These are phyloP conservation scores for Annona cherimola DNA, from an alignment of 164 flowering plant species.

Conservation along the genomic window DNA sequence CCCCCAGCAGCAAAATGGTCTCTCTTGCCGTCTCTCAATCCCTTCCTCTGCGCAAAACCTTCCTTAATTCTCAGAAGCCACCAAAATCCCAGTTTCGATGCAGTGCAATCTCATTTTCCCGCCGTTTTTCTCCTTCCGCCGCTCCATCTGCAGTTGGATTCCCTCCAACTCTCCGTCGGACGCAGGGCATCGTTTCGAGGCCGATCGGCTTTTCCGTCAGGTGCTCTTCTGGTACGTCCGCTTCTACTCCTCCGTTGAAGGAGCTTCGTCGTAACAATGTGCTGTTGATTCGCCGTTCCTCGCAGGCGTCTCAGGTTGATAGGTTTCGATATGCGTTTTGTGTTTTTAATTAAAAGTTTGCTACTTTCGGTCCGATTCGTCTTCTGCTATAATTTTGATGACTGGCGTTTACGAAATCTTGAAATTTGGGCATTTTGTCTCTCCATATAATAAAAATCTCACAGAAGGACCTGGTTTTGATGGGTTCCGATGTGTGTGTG, in stretches of 20 bases:
- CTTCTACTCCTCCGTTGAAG: neutral
- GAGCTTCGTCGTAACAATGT: neutral
- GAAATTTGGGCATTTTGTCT: no score
- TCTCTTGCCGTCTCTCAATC: neutral
- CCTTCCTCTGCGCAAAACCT: neutral
- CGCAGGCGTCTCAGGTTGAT: neutral
- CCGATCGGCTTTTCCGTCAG: neutral
- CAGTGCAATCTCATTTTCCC: neutral
- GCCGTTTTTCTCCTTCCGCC: neutral
- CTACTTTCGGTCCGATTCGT: neutral
- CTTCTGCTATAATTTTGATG: neutral
- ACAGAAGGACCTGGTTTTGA: no score
- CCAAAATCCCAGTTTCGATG: neutral
- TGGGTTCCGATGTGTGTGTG: no score
- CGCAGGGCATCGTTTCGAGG: neutral
- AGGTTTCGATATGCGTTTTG: neutral
- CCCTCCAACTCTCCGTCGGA: neutral
- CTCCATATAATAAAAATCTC: no score
- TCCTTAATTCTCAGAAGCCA: neutral
- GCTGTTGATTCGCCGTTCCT: neutral
- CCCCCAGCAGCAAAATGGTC: neutral
- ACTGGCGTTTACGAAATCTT: neutral
- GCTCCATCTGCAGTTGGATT: neutral
- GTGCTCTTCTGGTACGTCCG: neutral
- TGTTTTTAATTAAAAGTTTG: neutral